Percentiles rank a stretch among this genome's conserved stretches.
phyloP scores from a whole-genome alignment of 495 filamentous ascomycete genomes.

The Pseudotulostoma volvatum region DNA sequence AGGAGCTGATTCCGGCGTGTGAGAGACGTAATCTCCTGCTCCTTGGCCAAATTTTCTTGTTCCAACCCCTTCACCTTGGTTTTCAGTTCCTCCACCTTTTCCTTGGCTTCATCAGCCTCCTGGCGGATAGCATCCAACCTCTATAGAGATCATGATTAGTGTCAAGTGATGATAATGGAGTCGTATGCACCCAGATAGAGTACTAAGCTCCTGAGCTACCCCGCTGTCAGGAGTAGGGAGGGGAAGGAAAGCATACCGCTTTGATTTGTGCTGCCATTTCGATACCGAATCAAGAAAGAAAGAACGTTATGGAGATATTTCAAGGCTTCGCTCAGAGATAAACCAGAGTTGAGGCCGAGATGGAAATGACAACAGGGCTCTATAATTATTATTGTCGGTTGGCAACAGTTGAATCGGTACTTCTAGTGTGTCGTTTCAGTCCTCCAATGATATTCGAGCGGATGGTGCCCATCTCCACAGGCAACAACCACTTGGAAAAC shows the following conservation, averaged over 20 bases:
- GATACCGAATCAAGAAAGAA: no score
- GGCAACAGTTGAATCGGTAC: no score
- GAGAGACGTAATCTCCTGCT: slow-evolving; percentile 93
- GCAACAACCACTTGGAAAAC: no score
- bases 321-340: no score
- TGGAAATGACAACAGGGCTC: no score
- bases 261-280: neutral
- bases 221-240: slow-evolving; percentile 24
- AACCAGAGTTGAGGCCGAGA: no score
- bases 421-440: no score
- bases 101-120: slow-evolving; percentile 68
- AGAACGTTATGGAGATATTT: no score
- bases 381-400: no score
- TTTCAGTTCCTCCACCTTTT: slow-evolving; percentile 75
- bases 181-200: slow-evolving; percentile 1
- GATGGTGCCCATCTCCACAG: no score
- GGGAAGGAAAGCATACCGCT: neutral
- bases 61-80: slow-evolving; percentile 74
- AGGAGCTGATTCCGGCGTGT: slow-evolving; percentile 79
- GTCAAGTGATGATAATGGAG: neutral
- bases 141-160: slow-evolving; percentile 28
- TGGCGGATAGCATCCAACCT: slow-evolving; percentile 86
- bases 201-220: slow-evolving; percentile 22
- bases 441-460: no score
- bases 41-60: slow-evolving; percentile 88